These are phyloP conservation scores for Botrytis fabae DNA, from an alignment of 2,329 filamentous ascomycete genomes.

Conservation along the genomic window DNA sequence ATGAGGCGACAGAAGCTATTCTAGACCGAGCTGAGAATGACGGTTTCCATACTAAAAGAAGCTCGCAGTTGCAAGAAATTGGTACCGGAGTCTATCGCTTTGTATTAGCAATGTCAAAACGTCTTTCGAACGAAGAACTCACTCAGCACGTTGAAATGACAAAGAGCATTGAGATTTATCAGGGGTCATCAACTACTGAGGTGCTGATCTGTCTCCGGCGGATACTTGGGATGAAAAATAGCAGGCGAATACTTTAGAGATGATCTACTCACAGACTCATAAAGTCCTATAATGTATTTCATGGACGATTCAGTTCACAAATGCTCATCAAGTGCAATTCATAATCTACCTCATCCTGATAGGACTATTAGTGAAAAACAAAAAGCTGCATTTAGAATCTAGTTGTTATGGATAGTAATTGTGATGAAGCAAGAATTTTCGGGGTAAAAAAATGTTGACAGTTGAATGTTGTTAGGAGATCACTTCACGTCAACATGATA, in stretches of 20 bases:
- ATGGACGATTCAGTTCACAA: neutral
- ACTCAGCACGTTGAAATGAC: neutral
- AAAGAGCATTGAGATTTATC: neutral
- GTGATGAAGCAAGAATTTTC: neutral
- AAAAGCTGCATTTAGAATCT: fast-evolving
- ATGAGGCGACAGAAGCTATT: neutral
- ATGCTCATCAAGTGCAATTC: neutral
- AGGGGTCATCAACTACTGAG: neutral
- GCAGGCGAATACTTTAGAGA: neutral
- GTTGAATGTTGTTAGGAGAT: fast-evolving
- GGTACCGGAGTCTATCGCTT: neutral
- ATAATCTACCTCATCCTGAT: neutral
- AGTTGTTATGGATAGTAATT: fast-evolving
- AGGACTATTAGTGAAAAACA: too few species aligned
- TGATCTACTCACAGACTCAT: neutral
- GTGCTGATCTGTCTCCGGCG: neutral
- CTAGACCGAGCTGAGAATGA: fast-evolving
- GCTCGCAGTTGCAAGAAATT: neutral
- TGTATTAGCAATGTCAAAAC: neutral
- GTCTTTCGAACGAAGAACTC: neutral
- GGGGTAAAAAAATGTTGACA: neutral
- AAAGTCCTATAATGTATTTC: neutral
- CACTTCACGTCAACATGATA: neutral
- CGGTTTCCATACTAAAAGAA: neutral
- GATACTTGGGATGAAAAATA: neutral